Base-by-base conservation (phyloP, 768 basidiomycete species). In the Sarcomyxa edulis region DNA sequence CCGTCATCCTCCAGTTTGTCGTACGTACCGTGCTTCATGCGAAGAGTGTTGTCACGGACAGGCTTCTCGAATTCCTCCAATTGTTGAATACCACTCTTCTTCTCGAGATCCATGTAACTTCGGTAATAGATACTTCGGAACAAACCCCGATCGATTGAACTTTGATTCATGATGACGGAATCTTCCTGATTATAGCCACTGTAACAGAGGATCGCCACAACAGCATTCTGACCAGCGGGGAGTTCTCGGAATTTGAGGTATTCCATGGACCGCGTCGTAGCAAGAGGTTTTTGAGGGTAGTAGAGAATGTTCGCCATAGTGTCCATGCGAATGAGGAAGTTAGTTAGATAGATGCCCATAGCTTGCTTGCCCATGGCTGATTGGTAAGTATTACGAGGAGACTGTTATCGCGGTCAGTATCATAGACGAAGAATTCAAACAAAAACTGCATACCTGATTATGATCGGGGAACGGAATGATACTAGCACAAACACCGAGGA, bases 291-390 rank as follows among this genome's bases (percentile, higher is more conserved):
- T 68, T 99, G 95, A 19, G 95, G 95, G 59, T 99, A 99, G 63
- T 96, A 99, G 31, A 99, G 74, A 47, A 99, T 96, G 55, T 99
- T 99, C 49, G 95, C 92, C 95, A 98, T 98, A 7, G 96, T 99
- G 60, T 99, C 95, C 92, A 98, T 95, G 38, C 95, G 91, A 49
- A 97, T 86, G 49, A 96, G 78, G 74, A 95, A 99, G 63, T 98
- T 99, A 24, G 95, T 98, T 24, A 98, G 74, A 64, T 88, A 96
- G 48, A 98, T 92, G 35, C 96, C 95, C 95, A 99, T 99, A 8
- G 95, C 95, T 78, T 99, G 95, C 68, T 99, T 99, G 51, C 96
- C 96, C 95, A 99, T 99, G 37, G 95, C 95, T 31, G 95, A 98
- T 67, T 99, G 95, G 56, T 99, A 99, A 4, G 95, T 99, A 58